Base-by-base conservation (phyloP, 1,284 basidiomycete genomes). In the Ganoderma resinaceum region DNA sequence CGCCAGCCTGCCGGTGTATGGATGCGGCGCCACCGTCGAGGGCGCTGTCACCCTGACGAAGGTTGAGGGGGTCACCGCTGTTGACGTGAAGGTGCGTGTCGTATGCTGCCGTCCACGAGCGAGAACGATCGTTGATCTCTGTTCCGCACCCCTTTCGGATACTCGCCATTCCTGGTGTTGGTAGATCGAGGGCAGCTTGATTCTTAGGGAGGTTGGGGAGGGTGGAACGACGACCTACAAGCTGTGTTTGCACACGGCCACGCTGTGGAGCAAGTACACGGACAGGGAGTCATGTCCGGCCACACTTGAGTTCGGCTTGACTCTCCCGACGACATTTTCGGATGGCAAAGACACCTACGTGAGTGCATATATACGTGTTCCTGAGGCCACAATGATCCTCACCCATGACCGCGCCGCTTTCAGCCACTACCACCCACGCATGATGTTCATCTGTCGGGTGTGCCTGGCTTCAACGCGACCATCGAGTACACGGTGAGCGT, bases 131-230 rank as follows among this genome's bases (percentile, higher is more conserved):
- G 38, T 9, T 16, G 38, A 43, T 40, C 40, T 26, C 23, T 38
- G 9, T 59, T 35, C 18, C 33, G 23, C 11, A 7, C 26, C 37
- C 35, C 26, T 31, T 29, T 43, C 14, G 38, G 8, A 20, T 20
- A 12, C n/a, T 42, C 43, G n/a, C 43, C n/a, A 46, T 46, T 46
- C 43, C 20, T 49, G 23, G 26, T 14, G 61, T 33, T 29, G 31
- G 55, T 73, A 91, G 90, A 81, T 91, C 46, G 89, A 91, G 73
- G 90, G 90, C 7, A 82, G 78, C 43, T 78, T 92, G 61, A 79
- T 80, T 64, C 73, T 93, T 52, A 85, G 87, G 70, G 91, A 92
- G 76, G 82, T 91, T 31, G 91, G 86, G 8, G 91, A 87, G 71
- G 87, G 87, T 33, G 91, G 91, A 12, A 83, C 83, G 18, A 82